Percentiles rank a stretch among this genome's conserved stretches.
Conservation (phyloP, 176 grass and related monocot species). For the barley (Hordeum vulgare) region MorexV3_pseudomolecules_assembly NC_058519.1:619653973-619654472, state of each 20-base stretch:
- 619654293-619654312: constrained; percentile 38
- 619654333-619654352: constrained; percentile 24
- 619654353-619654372: constrained; percentile 22
- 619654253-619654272: constrained; percentile 38
- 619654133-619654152: not conserved
- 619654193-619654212: constrained; percentile 29
- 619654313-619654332: constrained; percentile 1
- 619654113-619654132: not conserved
- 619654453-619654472: constrained; percentile 19
- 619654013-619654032: not conserved
- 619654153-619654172: constrained; percentile 31
- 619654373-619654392: constrained; percentile 5
- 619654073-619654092: not conserved
- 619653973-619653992: not conserved
- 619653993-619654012: not conserved
- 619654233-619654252: constrained; percentile 25
- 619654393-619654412: constrained; percentile 27
- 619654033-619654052: not conserved
- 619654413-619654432: not conserved
- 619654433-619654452: constrained; percentile 18
- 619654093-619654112: not conserved
- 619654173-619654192: constrained; percentile 27
- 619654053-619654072: not conserved
- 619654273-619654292: constrained; percentile 33
- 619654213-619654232: constrained; percentile 30